A percentile compares a stretch with the other conserved stretches of the same genome.
phyloP scores from a whole-genome alignment of 129 eudicot genomes.

The Artemisia annua region DNA sequence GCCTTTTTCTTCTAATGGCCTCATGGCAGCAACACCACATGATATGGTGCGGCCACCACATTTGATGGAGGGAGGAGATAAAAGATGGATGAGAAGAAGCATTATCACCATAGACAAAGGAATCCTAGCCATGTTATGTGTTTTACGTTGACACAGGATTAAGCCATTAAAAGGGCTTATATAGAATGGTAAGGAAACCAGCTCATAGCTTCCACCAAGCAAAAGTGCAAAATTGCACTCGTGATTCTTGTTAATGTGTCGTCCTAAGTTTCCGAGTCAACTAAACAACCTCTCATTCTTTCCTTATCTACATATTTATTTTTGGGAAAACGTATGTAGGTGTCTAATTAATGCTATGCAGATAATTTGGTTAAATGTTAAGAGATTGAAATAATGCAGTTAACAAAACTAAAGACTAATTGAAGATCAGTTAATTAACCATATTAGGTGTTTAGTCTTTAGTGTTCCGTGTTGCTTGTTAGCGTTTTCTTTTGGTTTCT shows the following conservation, averaged over 20 bases:
- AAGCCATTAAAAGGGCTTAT: conserved; percentile 22
- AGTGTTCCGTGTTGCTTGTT: too few species aligned
- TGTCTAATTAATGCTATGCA: not conserved
- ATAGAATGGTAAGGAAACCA: conserved; percentile 50
- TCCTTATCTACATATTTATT: conserved; percentile 1
- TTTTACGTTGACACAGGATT: conserved; percentile 19
- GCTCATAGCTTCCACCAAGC: conserved; percentile 50
- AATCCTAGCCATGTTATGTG: conserved; percentile 33
- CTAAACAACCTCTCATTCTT: conserved; percentile 20
- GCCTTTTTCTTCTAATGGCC: conserved; percentile 36
- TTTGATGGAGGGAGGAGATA: conserved; percentile 29
- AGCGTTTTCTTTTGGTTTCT: too few species aligned
- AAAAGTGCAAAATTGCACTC: conserved; percentile 24
- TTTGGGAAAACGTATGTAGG: not conserved
- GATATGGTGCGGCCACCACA: not conserved
- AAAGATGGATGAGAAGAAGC: conserved; percentile 36
- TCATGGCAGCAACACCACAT: conserved; percentile 26
- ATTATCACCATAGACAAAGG: conserved; percentile 34
- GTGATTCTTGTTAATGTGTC: conserved; percentile 38
- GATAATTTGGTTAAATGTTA: too few species aligned
- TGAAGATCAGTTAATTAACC: too few species aligned
- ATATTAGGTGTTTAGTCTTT: too few species aligned
- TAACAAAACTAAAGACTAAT: too few species aligned
- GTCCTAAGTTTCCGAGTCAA: conserved; percentile 28
- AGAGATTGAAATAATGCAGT: too few species aligned